Conservation (phyloP, 2,329 filamentous ascomycete species). For the Pseudocercospora musae region DNA sequence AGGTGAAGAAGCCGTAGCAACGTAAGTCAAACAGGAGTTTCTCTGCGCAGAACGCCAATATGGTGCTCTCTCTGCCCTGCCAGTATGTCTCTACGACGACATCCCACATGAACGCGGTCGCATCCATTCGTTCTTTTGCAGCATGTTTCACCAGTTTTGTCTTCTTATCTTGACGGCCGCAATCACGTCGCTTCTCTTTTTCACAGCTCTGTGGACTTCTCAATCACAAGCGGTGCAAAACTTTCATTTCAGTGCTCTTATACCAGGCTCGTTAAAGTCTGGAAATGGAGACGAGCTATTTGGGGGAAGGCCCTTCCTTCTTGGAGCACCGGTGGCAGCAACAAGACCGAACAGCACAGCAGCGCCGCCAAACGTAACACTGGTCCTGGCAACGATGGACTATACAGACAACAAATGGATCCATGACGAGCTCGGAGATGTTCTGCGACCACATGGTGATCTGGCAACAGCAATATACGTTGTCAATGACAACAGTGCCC, state of each 20-base stretch:
- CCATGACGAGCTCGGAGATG: constrained; percentile 17
- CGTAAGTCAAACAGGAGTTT: neutral
- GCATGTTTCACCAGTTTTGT: constrained; percentile 5
- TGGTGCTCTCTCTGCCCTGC: neutral
- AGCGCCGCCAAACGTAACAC: constrained; percentile 5
- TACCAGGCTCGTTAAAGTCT: neutral
- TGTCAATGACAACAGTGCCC: constrained; percentile 34
- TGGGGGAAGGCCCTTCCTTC: neutral
- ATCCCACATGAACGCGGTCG: neutral
- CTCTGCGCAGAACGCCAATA: neutral
- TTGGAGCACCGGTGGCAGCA: neutral
- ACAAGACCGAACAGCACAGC: neutral
- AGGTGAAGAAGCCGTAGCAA: neutral
- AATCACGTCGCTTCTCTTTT: constrained; percentile 4
- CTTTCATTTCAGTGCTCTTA: neutral
- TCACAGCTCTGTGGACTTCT: neutral
- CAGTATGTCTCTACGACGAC: neutral
- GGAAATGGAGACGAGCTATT: neutral
- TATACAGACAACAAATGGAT: constrained; percentile 19
- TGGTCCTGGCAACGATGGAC: constrained; percentile 20
- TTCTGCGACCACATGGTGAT: constrained; percentile 11
- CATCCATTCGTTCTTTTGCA: neutral
- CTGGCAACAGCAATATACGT: constrained; percentile 21
- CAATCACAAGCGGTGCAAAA: neutral
- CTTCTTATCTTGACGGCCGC: constrained; percentile 6